A percentile compares a stretch with the other conserved stretches of the same genome.
These are phyloP conservation scores for Fennellomyces sp. DNA, from an alignment of 371 early-diverging fungal genomes.

Conservation along the genomic window DNA sequence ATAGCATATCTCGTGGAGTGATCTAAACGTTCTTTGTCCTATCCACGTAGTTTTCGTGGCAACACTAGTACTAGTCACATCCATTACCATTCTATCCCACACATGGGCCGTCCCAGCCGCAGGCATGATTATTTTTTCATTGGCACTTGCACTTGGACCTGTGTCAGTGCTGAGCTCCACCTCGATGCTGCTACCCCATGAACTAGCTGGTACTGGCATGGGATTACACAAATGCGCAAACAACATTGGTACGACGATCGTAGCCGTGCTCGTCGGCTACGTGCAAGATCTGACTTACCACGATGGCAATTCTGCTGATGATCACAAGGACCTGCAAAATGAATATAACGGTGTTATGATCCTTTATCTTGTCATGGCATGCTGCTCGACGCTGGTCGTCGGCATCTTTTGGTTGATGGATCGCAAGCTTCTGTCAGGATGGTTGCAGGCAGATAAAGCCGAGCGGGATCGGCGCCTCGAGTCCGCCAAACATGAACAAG, in stretches of 20 bases:
- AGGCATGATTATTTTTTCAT: conserved; percentile 51
- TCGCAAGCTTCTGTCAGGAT: conserved; percentile 28
- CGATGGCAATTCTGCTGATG: conserved; percentile 41
- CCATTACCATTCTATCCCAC: conserved; percentile 39
- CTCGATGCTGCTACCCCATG: conserved; percentile 42
- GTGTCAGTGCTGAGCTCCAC: conserved; percentile 46
- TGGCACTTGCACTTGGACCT: conserved; percentile 48
- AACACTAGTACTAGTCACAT: conserved; percentile 31
- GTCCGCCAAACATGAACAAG: conserved; percentile 25
- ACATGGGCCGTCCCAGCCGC: conserved; percentile 40
- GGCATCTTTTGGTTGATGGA: conserved; percentile 40
- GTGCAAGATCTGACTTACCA: conserved; percentile 54
- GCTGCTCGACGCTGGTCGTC: conserved; percentile 23
- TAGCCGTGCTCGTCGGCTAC: conserved; percentile 49
- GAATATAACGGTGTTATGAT: conserved; percentile 52
- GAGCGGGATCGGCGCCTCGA: conserved; percentile 39
- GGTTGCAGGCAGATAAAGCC: conserved; percentile 38
- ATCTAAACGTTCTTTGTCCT: background rate
- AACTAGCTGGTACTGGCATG: conserved; percentile 51
- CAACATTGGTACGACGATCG: conserved; percentile 54
- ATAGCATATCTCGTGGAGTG: background rate
- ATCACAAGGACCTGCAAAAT: conserved; percentile 25
- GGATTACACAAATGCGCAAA: conserved; percentile 54
- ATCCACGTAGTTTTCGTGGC: conserved; percentile 32
- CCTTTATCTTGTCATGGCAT: conserved; percentile 36